Evolutionary conservation across 495 filamentous ascomycete species (phyloP), one percentile per base, ranked within the genome.

Genomic region (Sordaria brevicollis): DNA sequence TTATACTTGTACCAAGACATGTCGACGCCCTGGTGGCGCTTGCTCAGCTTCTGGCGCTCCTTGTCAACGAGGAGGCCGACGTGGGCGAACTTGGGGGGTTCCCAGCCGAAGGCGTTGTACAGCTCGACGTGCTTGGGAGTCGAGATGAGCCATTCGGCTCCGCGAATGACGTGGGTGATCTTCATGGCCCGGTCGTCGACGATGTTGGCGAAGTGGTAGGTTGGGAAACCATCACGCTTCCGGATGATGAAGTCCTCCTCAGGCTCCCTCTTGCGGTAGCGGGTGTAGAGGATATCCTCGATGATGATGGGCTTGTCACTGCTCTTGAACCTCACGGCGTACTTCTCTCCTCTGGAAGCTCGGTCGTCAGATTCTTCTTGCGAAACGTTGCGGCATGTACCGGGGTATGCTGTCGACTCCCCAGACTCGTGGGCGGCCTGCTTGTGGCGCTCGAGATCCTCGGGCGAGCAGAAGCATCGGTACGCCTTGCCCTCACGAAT

Each of bases 161-260:
- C 95, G 43, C 95, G 88, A 67, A 98, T 91, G 31, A 99, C 96
- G 80, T 97, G 94, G 4, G 93, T 98, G 75, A 99, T 96, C 67
- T 91, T 79, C 95, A 99, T 99, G 66, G 86, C 80, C 76, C 96
- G 92, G 78, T 99, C 95, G 78, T 99, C 95, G 25, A 99, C 90
- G 31, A 99, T 94, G 79, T 97, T 98, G 4, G 95, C 95, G 67
- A 99, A 89, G 78, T 98, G 95, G 76, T 99, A 99, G 9, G 95
- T 98, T 1, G 95, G 95, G 67, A 90, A 88, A 0, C 93, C 93
- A 75, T 99, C 95, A 8, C 88, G 89, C 79, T 98, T 99, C 34
- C 97, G 78, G 57, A 99, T 82, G 72, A 99, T 89, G 9, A 92
- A 93, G 76, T 83, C 74, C 21, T 84, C 79, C 54, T 81, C 75